Evolutionary conservation across 2,329 filamentous ascomycete species (phyloP), one percentile per base, ranked within the genome.

Genomic region (Bipolaris bicolor): DNA sequence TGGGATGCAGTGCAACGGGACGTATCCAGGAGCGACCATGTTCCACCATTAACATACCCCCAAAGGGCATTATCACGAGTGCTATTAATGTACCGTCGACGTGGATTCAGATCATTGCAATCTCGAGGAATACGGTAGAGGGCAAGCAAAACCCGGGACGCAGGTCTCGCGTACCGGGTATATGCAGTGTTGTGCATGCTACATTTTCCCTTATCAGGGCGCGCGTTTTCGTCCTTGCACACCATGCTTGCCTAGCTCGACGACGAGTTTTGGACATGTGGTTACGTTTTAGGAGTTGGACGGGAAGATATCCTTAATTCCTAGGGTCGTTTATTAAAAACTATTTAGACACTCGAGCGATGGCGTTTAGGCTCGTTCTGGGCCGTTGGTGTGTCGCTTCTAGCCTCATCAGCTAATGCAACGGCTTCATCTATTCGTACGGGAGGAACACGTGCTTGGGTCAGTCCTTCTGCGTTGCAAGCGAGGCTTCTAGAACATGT

Each of bases 41-140:
- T 39, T 53, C 44, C 49, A 45, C 49, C 29, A 52, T 29, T 44
- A 10, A 16, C 49, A 18, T 16, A 20, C 5, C n/a, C 5, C 13
- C 29, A 18, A 37, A 20, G 18, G 20, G 29, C 18, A 18, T 34
- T 49, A 54, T 47, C 33, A 26, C 24, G 16, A 11, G 24, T 24
- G 34, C 46, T 58, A 58, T 50, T 52, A 54, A 52, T 50, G 50
- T 50, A 46, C 55, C 26, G 18, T 37, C 15, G 49, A 37, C 45
- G 39, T 47, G 33, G 45, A 37, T 46, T 49, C 15, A 24, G 46
- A 39, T n/a, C 22, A 39, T 37, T 15, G 46, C 46, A 49, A 49
- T 49, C 7, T 49, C 33, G 20, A 26, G 37, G 15, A 24, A 15
- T 37, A 18, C n/a, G 33, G 22, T 18, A 15, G 22, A 24, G 16